Evolutionary conservation across 179 eudicot species (phyloP).

Genomic region (Vitellaria paradoxa): DNA sequence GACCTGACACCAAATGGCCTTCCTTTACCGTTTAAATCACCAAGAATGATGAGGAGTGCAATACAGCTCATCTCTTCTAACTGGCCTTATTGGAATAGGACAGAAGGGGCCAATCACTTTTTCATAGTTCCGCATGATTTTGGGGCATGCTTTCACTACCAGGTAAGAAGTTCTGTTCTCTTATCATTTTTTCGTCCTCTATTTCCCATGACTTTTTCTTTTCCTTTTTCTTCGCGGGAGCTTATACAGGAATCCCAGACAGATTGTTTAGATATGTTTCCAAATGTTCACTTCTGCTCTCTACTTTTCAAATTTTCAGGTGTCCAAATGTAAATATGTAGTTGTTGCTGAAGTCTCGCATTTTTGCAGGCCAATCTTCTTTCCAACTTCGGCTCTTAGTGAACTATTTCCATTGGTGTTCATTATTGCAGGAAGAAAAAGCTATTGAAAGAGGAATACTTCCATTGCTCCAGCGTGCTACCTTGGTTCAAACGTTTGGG

Average conservation of each 20-base stretch:
- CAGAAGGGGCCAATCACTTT: conserved; percentile 95
- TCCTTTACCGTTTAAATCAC: conserved; percentile 94
- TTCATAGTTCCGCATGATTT: conserved; percentile 90
- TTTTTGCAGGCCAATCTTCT: background rate
- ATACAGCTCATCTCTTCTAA: conserved; percentile 92
- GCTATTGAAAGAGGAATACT: conserved; percentile 95
- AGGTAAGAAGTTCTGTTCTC: conserved; percentile 31
- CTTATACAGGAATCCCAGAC: background rate
- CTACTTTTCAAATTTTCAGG: background rate
- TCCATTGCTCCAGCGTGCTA: conserved; percentile 73
- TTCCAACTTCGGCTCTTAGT: background rate
- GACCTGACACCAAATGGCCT: conserved; percentile 93
- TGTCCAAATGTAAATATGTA: conserved; percentile 1
- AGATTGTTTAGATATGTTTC: conserved; percentile 1
- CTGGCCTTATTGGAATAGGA: conserved; percentile 98
- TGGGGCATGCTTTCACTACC: conserved; percentile 94
- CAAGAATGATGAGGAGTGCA: conserved; percentile 97
- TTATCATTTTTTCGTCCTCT: background rate
- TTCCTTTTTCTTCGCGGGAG: background rate
- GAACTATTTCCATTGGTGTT: background rate
- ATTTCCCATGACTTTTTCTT: background rate
- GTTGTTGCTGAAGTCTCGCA: background rate
- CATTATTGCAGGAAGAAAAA: conserved; percentile 80
- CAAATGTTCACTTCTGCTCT: background rate
- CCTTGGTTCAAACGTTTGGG: conserved; percentile 93